Base-by-base conservation (phyloP, 768 basidiomycete genomes). In the Kwoniella dejecticola region DNA sequence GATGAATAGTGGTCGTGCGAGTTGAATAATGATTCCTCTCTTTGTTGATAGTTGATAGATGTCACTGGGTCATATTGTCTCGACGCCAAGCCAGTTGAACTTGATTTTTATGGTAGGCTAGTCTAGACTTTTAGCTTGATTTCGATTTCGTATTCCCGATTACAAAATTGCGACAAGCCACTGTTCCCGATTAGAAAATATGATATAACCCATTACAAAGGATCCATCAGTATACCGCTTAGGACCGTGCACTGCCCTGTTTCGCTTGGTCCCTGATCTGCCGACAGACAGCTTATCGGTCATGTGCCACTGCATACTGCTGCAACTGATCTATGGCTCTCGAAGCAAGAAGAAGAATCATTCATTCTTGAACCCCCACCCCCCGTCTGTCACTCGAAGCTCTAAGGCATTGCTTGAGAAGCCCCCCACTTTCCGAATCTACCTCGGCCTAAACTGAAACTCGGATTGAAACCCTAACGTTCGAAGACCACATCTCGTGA, bases 171-270 rank as follows among this genome's bases (percentile, higher is more conserved):
- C 48, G 30, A 24, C 48, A 50, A 50, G 48, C 48, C 48, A 50
- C 48, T 50, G 21, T 50, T 31, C 29, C 48, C 48, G 48, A 50
- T 50, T 50, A 50, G 29, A 50, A 50, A 50, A 30, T 15, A n/a
- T 50, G 48, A 50, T 30, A 50, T 50, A 50, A 50, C 30, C 46
- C 27, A 50, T 31, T 50, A 19, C n/a, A 17, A 31, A 19, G n/a
- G 30, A 2, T n/a, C 8, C 11, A 42, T 19, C 17, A 19, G 41
- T 42, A 42, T 6, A 5, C 19, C 8, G 19, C 17, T 42, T 8
- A n/a, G 19, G 19, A 42, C 41, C 17, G 11, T 13, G 41, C 41
- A 42, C 41, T 42, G 41, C 41, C 41, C 41, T 42, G 19, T 11
- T n/a, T 42, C 41, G 11, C 19, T 42, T 19, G 11, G 41, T 42